Conservation (phyloP, 768 basidiomycete species). For the Leccinum arenicola region DNA sequence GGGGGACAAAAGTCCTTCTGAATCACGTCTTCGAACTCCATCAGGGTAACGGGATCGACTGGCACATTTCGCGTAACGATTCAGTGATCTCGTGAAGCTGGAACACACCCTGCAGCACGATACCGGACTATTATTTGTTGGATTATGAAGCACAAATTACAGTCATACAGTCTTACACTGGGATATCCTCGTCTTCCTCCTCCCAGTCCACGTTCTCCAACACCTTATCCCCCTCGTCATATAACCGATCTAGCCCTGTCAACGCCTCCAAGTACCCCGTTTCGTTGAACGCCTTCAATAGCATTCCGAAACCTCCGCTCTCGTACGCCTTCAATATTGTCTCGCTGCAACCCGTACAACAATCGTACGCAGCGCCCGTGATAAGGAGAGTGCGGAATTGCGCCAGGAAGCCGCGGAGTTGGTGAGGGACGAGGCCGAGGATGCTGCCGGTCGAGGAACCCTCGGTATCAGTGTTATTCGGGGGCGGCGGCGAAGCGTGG, state of each 20-base stretch:
- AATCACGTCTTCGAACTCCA: too few relatives aligned
- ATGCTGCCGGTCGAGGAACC: conserved; percentile 42
- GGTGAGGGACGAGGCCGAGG: conserved; percentile 90
- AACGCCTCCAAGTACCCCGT: conserved; percentile 66
- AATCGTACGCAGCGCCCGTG: conserved; percentile 80
- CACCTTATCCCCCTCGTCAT: conserved; percentile 68
- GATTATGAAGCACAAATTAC: too few relatives aligned
- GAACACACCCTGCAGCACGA: too few relatives aligned
- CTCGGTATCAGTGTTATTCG: conserved; percentile 17
- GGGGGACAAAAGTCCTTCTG: too few relatives aligned
- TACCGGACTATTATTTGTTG: too few relatives aligned
- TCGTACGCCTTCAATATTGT: conserved; percentile 81
- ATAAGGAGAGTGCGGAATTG: conserved; percentile 85
- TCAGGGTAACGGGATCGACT: too few relatives aligned
- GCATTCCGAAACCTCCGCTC: conserved; percentile 73
- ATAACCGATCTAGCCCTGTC: conserved; percentile 77
- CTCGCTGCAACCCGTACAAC: conserved; percentile 90
- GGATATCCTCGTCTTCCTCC: conserved; percentile 48
- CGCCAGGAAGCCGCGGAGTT: conserved; percentile 85
- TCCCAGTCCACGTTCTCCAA: conserved; percentile 78
- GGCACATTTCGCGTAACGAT: too few relatives aligned
- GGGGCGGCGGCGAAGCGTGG: conserved; percentile 70
- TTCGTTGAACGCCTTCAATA: conserved; percentile 82
- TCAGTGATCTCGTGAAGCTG: too few relatives aligned
- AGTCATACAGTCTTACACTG: background rate